These are phyloP conservation scores for Mollisiaceae sp. DNA, from an alignment of 2,329 filamentous ascomycete genomes.

Conservation along the genomic window DNA sequence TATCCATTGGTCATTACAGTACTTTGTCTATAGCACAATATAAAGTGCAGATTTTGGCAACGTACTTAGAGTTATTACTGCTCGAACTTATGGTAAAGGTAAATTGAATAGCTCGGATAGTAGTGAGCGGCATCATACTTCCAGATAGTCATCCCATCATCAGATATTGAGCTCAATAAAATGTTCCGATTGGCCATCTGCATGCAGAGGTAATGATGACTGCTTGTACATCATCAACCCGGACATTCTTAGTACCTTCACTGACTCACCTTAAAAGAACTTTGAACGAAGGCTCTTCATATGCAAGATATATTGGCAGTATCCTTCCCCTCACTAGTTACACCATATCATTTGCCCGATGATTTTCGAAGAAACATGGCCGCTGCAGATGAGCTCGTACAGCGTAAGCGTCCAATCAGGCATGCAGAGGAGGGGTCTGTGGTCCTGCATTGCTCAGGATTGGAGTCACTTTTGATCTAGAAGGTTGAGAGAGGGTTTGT, in stretches of 20 bases:
- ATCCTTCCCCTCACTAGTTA: not conserved
- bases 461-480: not conserved
- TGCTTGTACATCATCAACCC: not conserved
- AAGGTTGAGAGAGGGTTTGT: not conserved
- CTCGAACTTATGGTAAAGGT: not conserved
- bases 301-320: slow-evolving; percentile 5
- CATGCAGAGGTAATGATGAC: not conserved
- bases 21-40: not conserved
- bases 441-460: not conserved
- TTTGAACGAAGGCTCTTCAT: not conserved
- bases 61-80: not conserved
- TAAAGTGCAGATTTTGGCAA: not conserved
- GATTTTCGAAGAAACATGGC: not conserved
- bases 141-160: not conserved
- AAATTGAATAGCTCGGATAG: not conserved
- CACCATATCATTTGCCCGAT: not conserved
- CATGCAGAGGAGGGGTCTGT: not conserved
- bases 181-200: not conserved
- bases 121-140: not conserved
- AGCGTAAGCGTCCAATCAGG: not conserved
- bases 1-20: not conserved
- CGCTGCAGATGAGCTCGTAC: not conserved
- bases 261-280: not conserved
- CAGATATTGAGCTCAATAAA: not conserved
- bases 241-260: not conserved